Percentiles rank a stretch among this genome's conserved stretches.
phyloP scores from a whole-genome alignment of 805 yeast species.

The Wickerhamiella sorbophila region DNA sequence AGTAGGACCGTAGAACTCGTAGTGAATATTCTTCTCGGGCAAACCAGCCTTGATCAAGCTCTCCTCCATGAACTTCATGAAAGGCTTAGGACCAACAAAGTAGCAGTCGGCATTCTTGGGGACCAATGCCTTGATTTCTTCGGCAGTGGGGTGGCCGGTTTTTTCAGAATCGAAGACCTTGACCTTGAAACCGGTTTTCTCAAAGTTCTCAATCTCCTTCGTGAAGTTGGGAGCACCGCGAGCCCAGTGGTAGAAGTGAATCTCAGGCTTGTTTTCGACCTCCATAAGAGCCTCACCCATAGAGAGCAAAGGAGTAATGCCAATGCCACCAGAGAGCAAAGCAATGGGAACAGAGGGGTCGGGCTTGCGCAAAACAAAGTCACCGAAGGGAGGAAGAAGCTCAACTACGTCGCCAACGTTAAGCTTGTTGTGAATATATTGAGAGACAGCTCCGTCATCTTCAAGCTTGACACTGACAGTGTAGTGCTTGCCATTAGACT shows the following conservation, averaged over 20 bases:
- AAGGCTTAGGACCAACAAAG: constrained; percentile 15
- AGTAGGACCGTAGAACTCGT: constrained; percentile 16
- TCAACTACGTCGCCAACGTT: constrained; percentile 35
- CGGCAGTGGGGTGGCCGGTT: constrained; percentile 4
- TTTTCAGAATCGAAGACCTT: constrained; percentile 4
- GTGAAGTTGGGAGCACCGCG: constrained; percentile 9
- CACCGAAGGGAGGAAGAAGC: constrained; percentile 49
- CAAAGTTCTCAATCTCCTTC: constrained; percentile 11
- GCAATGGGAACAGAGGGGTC: constrained; percentile 25
- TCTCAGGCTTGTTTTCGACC: constrained; percentile 23
- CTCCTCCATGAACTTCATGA: constrained; percentile 13
- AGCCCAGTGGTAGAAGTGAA: constrained; percentile 28
- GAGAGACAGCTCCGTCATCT: constrained; percentile 37
- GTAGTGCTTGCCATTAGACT: constrained; percentile 28
- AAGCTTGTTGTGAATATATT: constrained; percentile 34
- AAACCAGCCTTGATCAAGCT: constrained; percentile 7
- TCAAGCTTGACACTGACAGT: constrained; percentile 45
- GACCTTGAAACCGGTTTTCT: constrained; percentile 8
- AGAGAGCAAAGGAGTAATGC: constrained; percentile 50
- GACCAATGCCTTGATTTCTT: constrained; percentile 5
- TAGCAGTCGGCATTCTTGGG: constrained; percentile 7
- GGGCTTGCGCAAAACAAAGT: constrained; percentile 24
- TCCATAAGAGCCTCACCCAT: constrained; percentile 30
- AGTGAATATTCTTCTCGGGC: constrained; percentile 8
- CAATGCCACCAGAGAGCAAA: constrained; percentile 49